Evolutionary conservation across 2,329 filamentous ascomycete species (phyloP).

Genomic region (Pseudopithomyces maydicus): DNA sequence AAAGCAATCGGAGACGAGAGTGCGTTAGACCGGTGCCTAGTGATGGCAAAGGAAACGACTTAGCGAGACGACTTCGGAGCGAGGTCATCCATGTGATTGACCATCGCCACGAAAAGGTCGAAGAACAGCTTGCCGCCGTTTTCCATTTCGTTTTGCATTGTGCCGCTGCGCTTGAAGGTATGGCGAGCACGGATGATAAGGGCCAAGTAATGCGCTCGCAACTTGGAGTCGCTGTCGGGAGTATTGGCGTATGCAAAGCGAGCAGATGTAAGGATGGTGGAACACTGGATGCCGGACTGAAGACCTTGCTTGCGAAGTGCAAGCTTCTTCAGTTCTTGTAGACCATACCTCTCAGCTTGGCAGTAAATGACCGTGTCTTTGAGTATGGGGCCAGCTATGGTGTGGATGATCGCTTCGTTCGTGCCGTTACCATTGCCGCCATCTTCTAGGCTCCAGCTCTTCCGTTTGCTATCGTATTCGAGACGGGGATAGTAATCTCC

Average conservation of each 20-base stretch:
- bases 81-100: conserved; percentile 73
- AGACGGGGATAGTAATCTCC: conserved; percentile 89
- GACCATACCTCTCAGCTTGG: conserved; percentile 79
- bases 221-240: conserved; percentile 86
- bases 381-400: conserved; percentile 67
- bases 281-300: conserved; percentile 81
- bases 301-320: conserved; percentile 88
- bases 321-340: conserved; percentile 83
- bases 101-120: conserved; percentile 89
- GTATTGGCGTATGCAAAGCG: conserved; percentile 89
- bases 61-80: conserved; percentile 37
- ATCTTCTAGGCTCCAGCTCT: conserved; percentile 82
- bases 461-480: conserved; percentile 78
- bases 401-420: conserved; percentile 62
- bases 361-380: conserved; percentile 94
- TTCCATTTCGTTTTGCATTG: conserved; percentile 95
- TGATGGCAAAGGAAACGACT: conserved; percentile 12
- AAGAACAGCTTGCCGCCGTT: conserved; percentile 88
- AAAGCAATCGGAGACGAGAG: conserved; percentile 23
- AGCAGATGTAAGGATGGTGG: conserved; percentile 84
- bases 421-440: conserved; percentile 45
- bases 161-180: conserved; percentile 92
- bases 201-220: conserved; percentile 88
- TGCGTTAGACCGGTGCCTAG: conserved; percentile 10
- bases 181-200: conserved; percentile 86